Conservation (phyloP, 148 eudicot genomes). For the Cornus florida region DNA sequence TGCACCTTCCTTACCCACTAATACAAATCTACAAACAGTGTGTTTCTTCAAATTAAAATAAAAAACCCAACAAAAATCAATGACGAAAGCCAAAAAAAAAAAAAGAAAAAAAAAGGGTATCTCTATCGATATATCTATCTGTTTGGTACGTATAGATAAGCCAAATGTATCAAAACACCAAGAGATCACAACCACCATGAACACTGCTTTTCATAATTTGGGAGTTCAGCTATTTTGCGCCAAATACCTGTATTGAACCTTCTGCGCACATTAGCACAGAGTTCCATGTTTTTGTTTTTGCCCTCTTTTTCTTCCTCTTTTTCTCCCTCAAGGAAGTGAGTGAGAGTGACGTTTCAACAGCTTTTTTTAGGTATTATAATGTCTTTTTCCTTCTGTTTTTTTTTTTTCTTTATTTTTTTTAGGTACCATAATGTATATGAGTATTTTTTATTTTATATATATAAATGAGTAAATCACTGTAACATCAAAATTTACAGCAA, state of each 20-base stretch:
- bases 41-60: no score
- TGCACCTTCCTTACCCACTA: constrained; percentile 5
- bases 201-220: constrained; percentile 1
- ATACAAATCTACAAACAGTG: not conserved
- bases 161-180: constrained; percentile 20
- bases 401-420: no score
- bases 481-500: no score
- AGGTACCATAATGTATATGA: no score
- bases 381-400: no score
- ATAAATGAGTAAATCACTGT: no score
- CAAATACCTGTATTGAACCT: constrained; percentile 4
- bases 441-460: no score
- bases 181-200: not conserved
- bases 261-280: constrained; percentile 12
- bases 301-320: no score
- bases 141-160: no score
- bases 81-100: not conserved
- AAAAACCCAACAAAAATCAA: not conserved
- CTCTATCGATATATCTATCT: not conserved
- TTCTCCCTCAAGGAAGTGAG: not conserved
- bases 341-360: constrained; percentile 4
- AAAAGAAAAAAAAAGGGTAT: not conserved
- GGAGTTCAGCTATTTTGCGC: constrained; percentile 25
- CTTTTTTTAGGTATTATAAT: no score
- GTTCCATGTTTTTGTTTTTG: not conserved